phyloP scores from a whole-genome alignment of 2,329 filamentous ascomycete genomes.

The Phialocephala subalpina region DNA sequence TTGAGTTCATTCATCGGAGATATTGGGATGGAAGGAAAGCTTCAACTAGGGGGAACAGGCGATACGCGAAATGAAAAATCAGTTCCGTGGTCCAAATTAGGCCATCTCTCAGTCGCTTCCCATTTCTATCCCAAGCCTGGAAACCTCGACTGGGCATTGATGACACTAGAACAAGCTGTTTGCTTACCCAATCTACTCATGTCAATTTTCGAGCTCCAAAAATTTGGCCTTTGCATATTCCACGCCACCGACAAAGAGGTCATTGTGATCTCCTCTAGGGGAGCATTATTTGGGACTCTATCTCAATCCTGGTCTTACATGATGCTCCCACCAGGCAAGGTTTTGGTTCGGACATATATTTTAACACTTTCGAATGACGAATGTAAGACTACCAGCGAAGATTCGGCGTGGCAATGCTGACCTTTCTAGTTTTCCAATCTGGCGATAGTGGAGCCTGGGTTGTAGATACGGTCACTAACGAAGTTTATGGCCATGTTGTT shows the following conservation, averaged over 20 bases:
- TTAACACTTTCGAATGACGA: constrained; percentile 1
- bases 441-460: constrained; percentile 38
- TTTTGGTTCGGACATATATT: constrained; percentile 18
- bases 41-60: not conserved
- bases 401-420: not conserved
- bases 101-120: not conserved
- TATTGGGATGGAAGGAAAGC: not conserved
- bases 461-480: constrained; percentile 22
- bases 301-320: constrained; percentile 19
- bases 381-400: not conserved
- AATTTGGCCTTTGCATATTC: not conserved
- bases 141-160: constrained; percentile 23
- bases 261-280: constrained; percentile 5
- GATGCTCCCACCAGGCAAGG: constrained; percentile 15
- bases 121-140: constrained; percentile 5
- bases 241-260: not conserved
- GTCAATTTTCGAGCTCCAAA: not conserved
- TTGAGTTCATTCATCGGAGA: not conserved
- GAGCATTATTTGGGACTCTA: constrained; percentile 16
- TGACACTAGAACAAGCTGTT: not conserved
- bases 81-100: not conserved
- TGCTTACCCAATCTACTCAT: not conserved
- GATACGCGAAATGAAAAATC: not conserved
- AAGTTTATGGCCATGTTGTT: constrained; percentile 34
- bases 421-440: constrained; percentile 22